Base-by-base conservation (phyloP, 495 filamentous ascomycete species). In the Parathielavia hyrcaniae region DNA sequence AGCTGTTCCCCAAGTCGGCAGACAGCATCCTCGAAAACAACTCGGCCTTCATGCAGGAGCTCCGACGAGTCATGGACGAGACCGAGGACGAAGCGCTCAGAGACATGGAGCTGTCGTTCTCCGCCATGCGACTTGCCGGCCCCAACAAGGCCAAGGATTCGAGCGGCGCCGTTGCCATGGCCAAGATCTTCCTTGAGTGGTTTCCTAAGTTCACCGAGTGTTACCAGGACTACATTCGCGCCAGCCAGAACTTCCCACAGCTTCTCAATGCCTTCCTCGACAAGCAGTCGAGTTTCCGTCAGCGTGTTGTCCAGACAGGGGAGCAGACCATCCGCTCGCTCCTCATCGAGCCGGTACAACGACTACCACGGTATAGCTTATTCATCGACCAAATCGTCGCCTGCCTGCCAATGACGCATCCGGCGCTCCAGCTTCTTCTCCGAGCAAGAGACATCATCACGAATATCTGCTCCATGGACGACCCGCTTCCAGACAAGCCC, bases 301-400 rank as follows among this genome's bases (percentile, higher is more conserved):
- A 84, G 65, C 73, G 86, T 55, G 79, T 97, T 1, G 84, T 89
- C 41, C 83, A 91, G 54, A 87, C 85, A 11, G 95, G 93, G 40
- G 93, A 99, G 67, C 95, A 99, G 64, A 79, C 83, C 55, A 77
- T 99, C 34, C 89, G 90, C 40, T 96, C 91, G n/a, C 77, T 91
- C 51, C 78, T 97, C 44, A 97, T 97, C 71, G 93, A 99, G 71
- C 93, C 93, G 1, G 91, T 99, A 10, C 93, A 99, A 69, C 81
- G 93, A 23, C 79, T 99, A 51, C 93, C 93, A 40, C 87, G 93
- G 7, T 99, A 99, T 70, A 96, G 87, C 67, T 76, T 99, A 9
- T 84, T 97, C 62, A 96, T 99, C 61, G 95, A 97, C 73, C 91
- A 92, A 61, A 97, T 99, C 71, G 80, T 89, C 51, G 83, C 84